phyloP scores from a whole-genome alignment of 2,329 filamentous ascomycete genomes.

The Xylaria sp. region DNA sequence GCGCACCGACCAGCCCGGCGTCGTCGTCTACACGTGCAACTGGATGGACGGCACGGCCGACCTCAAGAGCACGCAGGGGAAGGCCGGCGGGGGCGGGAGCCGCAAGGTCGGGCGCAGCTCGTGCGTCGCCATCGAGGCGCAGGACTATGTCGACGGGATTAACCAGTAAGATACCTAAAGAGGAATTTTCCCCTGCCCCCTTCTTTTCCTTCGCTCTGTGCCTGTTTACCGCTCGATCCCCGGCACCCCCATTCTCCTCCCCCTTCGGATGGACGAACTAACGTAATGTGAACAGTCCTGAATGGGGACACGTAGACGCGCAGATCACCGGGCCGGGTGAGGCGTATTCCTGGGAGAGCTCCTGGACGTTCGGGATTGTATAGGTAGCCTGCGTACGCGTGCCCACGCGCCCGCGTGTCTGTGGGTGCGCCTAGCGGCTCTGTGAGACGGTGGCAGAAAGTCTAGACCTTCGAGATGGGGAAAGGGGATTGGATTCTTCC shows the following conservation, averaged over 20 bases:
- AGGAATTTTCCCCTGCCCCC: not conserved
- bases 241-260: no score
- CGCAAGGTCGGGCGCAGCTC: constrained; percentile 60
- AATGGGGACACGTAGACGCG: constrained; percentile 45
- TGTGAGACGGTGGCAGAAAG: not conserved
- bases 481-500: not conserved
- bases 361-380: constrained; percentile 46
- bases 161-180: constrained; percentile 63
- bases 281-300: constrained; percentile 39
- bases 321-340: constrained; percentile 47
- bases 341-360: constrained; percentile 47
- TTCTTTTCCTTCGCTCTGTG: no score
- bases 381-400: constrained; percentile 2
- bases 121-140: constrained; percentile 75
- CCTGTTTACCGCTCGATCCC: no score
- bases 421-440: not conserved
- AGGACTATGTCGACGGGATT: constrained; percentile 78
- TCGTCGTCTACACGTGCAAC: constrained; percentile 72
- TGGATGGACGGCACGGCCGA: constrained; percentile 54
- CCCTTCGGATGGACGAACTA: no score
- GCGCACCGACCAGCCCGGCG: constrained; percentile 68
- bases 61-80: constrained; percentile 63
- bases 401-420: no score
- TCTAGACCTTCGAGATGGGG: not conserved
- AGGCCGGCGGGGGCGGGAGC: constrained; percentile 42